Evolutionary conservation across 179 eudicot species (phyloP).

Genomic region (Corrigiola litoralis): DNA sequence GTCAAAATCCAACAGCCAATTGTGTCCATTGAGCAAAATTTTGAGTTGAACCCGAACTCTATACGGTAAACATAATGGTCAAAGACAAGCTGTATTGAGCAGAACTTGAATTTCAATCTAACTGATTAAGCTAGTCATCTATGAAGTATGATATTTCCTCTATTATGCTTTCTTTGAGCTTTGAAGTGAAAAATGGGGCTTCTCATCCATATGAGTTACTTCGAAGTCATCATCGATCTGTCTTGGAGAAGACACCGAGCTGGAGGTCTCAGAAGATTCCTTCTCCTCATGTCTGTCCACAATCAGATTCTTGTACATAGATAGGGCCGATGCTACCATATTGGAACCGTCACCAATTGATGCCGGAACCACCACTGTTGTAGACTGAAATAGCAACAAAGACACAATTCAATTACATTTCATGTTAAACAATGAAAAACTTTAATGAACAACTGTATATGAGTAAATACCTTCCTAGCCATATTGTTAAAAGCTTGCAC

Average conservation of each 20-base stretch:
- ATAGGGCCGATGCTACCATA: slow-evolving; percentile 64
- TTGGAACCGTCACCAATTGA: slow-evolving; percentile 47
- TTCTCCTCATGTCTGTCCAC: slow-evolving; percentile 24
- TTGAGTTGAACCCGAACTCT: neutral
- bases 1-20: no score
- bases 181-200: slow-evolving; percentile 41
- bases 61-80: neutral
- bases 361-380: slow-evolving; percentile 68
- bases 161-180: slow-evolving; percentile 21
- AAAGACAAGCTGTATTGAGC: neutral
- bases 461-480: slow-evolving; percentile 67
- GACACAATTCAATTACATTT: neutral
- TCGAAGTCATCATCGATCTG: slow-evolving; percentile 1
- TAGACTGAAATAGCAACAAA: slow-evolving; percentile 39
- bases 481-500: slow-evolving; percentile 62
- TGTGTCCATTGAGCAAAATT: no score
- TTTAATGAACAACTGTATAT: neutral
- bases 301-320: slow-evolving; percentile 52
- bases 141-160: neutral
- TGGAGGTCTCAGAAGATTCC: neutral
- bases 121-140: neutral
- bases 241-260: neutral
- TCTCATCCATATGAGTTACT: slow-evolving; percentile 7
- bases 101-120: neutral
- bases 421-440: neutral